Evolutionary conservation across 768 basidiomycete genomes (phyloP).

Genomic region (Pleurotus cornucopiae): DNA sequence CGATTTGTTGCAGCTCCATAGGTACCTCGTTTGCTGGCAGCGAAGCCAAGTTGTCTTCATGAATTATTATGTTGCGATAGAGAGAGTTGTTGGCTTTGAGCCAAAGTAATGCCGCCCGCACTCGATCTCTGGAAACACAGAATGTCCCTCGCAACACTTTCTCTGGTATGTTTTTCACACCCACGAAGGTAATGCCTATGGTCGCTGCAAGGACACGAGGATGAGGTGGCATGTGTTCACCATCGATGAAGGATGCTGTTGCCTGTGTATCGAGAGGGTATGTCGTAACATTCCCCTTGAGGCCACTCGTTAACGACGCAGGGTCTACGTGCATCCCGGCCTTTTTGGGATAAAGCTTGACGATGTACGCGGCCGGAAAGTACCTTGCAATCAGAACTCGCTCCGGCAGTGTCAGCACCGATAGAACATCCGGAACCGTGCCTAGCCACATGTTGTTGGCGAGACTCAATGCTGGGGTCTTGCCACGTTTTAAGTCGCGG

Average conservation of each 20-base stretch:
- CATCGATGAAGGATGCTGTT: slow-evolving; percentile 15
- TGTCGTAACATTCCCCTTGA: slow-evolving; percentile 19
- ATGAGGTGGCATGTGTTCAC: slow-evolving; percentile 16
- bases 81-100: not conserved
- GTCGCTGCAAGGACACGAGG: not conserved
- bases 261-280: slow-evolving; percentile 13
- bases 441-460: slow-evolving; percentile 25
- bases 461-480: not conserved
- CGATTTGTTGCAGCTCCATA: not conserved
- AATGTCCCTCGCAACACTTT: not conserved
- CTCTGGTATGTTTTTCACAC: not conserved
- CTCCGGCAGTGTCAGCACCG: slow-evolving; percentile 18
- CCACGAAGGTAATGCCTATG: not conserved
- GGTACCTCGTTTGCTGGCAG: not conserved
- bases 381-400: slow-evolving; percentile 16
- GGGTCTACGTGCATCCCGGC: not conserved
- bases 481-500: not conserved
- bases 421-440: slow-evolving; percentile 11
- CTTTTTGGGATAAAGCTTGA: slow-evolving; percentile 21
- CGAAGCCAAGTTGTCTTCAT: not conserved
- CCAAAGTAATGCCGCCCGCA: not conserved
- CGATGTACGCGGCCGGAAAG: slow-evolving; percentile 16
- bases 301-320: slow-evolving; percentile 2
- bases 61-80: not conserved
- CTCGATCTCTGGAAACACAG: not conserved